Evolutionary conservation across 2,329 filamentous ascomycete genomes (phyloP), one percentile per base, ranked within the genome.

Genomic region (Cladosporium colombiae): DNA sequence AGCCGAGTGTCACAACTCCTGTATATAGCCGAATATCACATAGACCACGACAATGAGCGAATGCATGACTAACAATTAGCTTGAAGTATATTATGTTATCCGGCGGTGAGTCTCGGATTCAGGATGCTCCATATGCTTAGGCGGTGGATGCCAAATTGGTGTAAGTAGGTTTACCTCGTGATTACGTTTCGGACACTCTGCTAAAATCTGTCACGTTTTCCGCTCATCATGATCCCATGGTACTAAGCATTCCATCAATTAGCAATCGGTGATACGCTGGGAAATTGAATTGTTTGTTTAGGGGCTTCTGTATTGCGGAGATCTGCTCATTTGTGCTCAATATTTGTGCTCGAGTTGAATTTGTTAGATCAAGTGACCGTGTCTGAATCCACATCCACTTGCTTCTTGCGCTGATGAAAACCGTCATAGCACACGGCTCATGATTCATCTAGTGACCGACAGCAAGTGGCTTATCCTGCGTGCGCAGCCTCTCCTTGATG

Each of bases 401-500:
- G 5, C 18, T n/a, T 8, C 0, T 16, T 44, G 18, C 18, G 18
- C 37, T n/a, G 16, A 1, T 14, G 5, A 18, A n/a, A 11, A 18
- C 13, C 5, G 6, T 18, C 5, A 4, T 21, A 2, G 2, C 21
- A 6, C 18, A 21, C 7, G 11, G 3, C 1, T 1, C 8, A 46
- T 13, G 8, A 13, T 10, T 1, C 40, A 21, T 21, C 50, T 64
- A 68, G 33, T 66, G 66, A 11, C 66, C 64, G 18, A 56, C 33
- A 3, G 58, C 56, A 23, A 68, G 35, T 11, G 59, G 50, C 66
- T 64, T 68, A 23, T 66, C 64, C 59, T 49, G 35, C 1, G 50
- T 64, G 31, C 52, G 25, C 21, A 68, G 27, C 23, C 58, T 46
- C 58, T 67, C 65, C 31, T 65, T 58, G 52, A 68, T 62, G 16